Evolutionary conservation across 192 early-diverging fungal species (phyloP).

Genomic region (Coemansia sp.): DNA sequence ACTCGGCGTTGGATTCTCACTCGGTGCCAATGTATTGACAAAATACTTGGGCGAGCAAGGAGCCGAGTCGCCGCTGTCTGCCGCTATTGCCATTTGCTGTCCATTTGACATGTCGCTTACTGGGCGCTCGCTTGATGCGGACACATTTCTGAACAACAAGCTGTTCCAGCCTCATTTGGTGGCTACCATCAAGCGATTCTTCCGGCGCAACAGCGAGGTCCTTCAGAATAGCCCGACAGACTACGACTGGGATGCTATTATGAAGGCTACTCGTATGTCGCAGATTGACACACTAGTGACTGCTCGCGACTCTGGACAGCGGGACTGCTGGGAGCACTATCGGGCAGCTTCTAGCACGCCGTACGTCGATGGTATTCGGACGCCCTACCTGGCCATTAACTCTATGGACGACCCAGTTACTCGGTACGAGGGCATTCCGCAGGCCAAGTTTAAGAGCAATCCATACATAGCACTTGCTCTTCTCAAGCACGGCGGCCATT

Average conservation of each 20-base stretch:
- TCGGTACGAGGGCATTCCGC: slow-evolving; percentile 66
- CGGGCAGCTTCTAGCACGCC: slow-evolving; percentile 62
- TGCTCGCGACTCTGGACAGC: slow-evolving; percentile 70
- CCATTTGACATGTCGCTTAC: slow-evolving; percentile 75
- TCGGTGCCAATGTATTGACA: slow-evolving; percentile 90
- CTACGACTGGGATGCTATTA: slow-evolving; percentile 60
- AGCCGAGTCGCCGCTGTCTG: slow-evolving; percentile 68
- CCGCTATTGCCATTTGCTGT: slow-evolving; percentile 78
- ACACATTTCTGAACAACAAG: slow-evolving; percentile 57
- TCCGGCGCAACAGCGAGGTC: slow-evolving; percentile 44
- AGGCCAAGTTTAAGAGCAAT: slow-evolving; percentile 73
- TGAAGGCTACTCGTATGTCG: slow-evolving; percentile 63
- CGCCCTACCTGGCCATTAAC: slow-evolving; percentile 80
- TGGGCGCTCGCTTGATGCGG: slow-evolving; percentile 47
- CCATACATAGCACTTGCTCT: slow-evolving; percentile 77
- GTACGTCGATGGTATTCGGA: slow-evolving; percentile 62
- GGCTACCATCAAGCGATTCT: slow-evolving; percentile 58
- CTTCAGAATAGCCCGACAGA: slow-evolving; percentile 34
- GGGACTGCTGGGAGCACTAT: slow-evolving; percentile 84
- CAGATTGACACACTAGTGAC: slow-evolving; percentile 83
- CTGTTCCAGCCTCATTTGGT: slow-evolving; percentile 67
- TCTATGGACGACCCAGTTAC: slow-evolving; percentile 91
- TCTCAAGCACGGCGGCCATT: slow-evolving; percentile 82
- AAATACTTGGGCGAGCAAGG: slow-evolving; percentile 86
- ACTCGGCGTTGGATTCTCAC: slow-evolving; percentile 82